phyloP scores from a whole-genome alignment of 306 rosid species.

The Cicer cuneatum region DNA sequence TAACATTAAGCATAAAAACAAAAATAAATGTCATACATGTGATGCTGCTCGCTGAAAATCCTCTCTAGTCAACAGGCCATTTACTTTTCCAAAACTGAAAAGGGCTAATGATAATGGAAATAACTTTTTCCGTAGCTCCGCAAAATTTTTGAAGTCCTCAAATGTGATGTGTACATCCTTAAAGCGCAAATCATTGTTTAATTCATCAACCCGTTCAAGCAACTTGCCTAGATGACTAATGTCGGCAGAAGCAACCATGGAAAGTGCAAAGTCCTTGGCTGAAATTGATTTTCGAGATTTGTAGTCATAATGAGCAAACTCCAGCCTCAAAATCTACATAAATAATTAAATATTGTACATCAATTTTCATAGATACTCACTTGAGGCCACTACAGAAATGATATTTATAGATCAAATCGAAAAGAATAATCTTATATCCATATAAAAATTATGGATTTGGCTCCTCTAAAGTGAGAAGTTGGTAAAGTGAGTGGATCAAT shows the following conservation, averaged over 20 bases:
- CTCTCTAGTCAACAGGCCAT: conserved; percentile 66
- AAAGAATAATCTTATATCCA: conserved; percentile 9
- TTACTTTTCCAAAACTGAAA: conserved; percentile 81
- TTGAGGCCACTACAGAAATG: conserved; percentile 21
- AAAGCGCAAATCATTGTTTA: conserved; percentile 57
- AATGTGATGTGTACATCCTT: conserved; percentile 64
- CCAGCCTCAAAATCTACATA: conserved; percentile 73
- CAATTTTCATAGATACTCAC: conserved; percentile 11
- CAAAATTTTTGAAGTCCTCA: conserved; percentile 83
- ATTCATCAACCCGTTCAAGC: conserved; percentile 67
- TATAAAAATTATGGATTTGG: neutral
- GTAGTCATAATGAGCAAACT: conserved; percentile 90
- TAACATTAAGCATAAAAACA: conserved; percentile 30
- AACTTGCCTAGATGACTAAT: conserved; percentile 60
- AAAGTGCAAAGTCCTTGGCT: conserved; percentile 87
- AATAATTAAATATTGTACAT: conserved; percentile 27
- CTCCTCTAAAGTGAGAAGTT: too few species aligned
- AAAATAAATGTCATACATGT: conserved; percentile 55
- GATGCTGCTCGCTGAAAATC: conserved; percentile 92
- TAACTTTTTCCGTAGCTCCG: conserved; percentile 69
- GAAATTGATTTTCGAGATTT: conserved; percentile 67
- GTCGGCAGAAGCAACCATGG: conserved; percentile 93
- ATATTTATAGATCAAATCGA: conserved; percentile 35
- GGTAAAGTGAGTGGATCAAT: too few species aligned
- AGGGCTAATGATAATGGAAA: conserved; percentile 82